A percentile compares a stretch with the other conserved stretches of the same genome.
phyloP scores from a whole-genome alignment of 352 stramenopile species.

The Phytophthora brassicae region DNA sequence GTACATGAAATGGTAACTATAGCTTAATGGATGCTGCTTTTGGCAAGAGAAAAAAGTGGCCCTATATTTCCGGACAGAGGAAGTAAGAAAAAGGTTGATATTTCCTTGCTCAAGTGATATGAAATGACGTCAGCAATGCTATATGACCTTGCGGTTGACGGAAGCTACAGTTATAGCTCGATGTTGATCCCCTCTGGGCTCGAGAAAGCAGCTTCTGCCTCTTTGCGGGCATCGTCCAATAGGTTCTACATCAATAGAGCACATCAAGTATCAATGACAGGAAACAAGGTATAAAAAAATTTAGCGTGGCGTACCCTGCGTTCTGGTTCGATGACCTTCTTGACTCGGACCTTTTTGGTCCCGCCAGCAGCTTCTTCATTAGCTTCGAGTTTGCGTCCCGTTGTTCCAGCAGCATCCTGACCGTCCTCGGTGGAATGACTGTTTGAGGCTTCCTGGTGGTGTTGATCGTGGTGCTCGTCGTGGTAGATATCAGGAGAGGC shows the following conservation, averaged over 20 bases:
- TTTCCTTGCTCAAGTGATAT: constrained; percentile 5
- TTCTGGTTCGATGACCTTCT: constrained; percentile 37
- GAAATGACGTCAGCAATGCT: not conserved
- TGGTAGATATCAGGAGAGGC: constrained; percentile 9
- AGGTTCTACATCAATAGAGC: constrained; percentile 33
- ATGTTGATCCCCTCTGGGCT: constrained; percentile 7
- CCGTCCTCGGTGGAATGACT: not conserved
- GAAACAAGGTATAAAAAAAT: not conserved
- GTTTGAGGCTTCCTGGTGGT: not conserved
- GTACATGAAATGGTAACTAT: too few species aligned
- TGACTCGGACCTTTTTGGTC: constrained; percentile 42
- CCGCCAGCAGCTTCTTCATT: not conserved
- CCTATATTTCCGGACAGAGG: too few species aligned
- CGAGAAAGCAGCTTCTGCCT: constrained; percentile 36
- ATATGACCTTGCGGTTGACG: constrained; percentile 3
- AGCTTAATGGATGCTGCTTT: too few species aligned
- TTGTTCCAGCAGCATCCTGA: not conserved
- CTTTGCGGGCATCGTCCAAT: constrained; percentile 41
- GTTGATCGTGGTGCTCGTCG: not conserved
- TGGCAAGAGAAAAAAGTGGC: too few species aligned
- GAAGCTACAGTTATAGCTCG: constrained; percentile 28
- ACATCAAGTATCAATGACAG: constrained; percentile 4
- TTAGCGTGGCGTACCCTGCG: constrained; percentile 28
- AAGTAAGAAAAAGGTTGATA: constrained; percentile 1
- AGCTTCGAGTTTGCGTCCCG: too few species aligned